Evolutionary conservation across 2,329 filamentous ascomycete genomes (phyloP).

Genomic region (Pseudogymnoascus sp.): DNA sequence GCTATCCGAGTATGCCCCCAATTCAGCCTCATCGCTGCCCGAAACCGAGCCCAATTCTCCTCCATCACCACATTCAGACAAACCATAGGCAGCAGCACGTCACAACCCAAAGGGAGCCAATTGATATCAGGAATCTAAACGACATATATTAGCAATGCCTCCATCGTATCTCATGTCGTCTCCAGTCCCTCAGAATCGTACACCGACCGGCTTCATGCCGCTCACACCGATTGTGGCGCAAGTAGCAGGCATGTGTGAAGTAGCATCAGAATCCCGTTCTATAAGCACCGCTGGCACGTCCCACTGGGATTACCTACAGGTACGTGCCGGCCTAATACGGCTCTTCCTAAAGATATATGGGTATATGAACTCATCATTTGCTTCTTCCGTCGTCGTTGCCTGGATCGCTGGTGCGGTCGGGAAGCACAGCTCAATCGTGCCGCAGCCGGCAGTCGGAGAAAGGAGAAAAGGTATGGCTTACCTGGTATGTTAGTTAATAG

Average conservation of each 20-base stretch:
- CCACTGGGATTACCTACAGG: constrained; percentile 7
- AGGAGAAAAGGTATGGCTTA: not conserved
- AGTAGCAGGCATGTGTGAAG: not conserved
- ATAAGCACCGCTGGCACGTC: constrained; percentile 6
- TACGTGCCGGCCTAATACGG: constrained; percentile 8
- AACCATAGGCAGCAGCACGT: not conserved
- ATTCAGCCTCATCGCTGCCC: not conserved
- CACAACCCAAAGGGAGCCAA: not conserved
- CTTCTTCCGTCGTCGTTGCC: not conserved
- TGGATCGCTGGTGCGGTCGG: not conserved
- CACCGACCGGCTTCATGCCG: not conserved
- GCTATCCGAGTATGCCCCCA: too few relatives aligned
- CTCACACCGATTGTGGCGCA: not conserved
- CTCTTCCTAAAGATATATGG: constrained; percentile 9
- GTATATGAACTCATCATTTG: constrained; percentile 9
- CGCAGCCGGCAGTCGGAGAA: not conserved
- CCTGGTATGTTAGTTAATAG: not conserved
- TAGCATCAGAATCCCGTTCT: constrained; percentile 7
- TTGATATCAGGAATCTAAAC: not conserved
- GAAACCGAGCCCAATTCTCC: not conserved
- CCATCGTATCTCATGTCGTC: not conserved
- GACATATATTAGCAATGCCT: not conserved
- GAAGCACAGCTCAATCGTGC: not conserved
- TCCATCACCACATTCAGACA: not conserved
- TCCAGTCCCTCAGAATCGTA: not conserved